phyloP scores from a whole-genome alignment of 2,329 filamentous ascomycete species.

The Albifimbria verrucaria region DNA sequence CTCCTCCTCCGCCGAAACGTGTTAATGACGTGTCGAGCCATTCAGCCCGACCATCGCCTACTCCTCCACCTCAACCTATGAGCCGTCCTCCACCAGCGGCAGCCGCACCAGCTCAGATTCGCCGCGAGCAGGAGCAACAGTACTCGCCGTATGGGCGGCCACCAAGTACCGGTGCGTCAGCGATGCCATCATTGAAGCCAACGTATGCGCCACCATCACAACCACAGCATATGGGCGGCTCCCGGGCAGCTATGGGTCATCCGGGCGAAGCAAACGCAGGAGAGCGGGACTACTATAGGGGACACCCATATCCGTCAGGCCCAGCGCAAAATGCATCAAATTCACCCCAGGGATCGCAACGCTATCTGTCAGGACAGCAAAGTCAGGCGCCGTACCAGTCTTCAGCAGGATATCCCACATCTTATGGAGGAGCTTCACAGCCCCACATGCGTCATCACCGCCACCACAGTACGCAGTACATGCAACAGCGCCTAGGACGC shows the following conservation, averaged over 20 bases:
- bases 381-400: constrained; percentile 38
- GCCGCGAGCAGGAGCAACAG: constrained; percentile 47
- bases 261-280: constrained; percentile 28
- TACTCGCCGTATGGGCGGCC: constrained; percentile 44
- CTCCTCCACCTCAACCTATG: constrained; percentile 47
- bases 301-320: constrained; percentile 31
- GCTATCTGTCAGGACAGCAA: constrained; percentile 40
- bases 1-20: constrained; percentile 48
- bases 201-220: constrained; percentile 49
- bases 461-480: constrained; percentile 53
- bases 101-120: constrained; percentile 38
- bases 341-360: constrained; percentile 45
- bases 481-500: constrained; percentile 37
- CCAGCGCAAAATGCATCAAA: constrained; percentile 35
- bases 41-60: constrained; percentile 40
- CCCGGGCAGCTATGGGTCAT: constrained; percentile 42
- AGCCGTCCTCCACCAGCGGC: constrained; percentile 36
- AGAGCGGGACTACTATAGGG: constrained; percentile 48
- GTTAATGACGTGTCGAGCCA: constrained; percentile 43
- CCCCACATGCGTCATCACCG: constrained; percentile 45
- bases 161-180: constrained; percentile 33
- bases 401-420: constrained; percentile 40
- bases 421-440: constrained; percentile 34
- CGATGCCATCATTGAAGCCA: constrained; percentile 55
- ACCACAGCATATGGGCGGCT: constrained; percentile 40